These are phyloP conservation scores for Orbilia blumenaviensis DNA, from an alignment of 2,329 filamentous ascomycete species.

Conservation along the genomic window DNA sequence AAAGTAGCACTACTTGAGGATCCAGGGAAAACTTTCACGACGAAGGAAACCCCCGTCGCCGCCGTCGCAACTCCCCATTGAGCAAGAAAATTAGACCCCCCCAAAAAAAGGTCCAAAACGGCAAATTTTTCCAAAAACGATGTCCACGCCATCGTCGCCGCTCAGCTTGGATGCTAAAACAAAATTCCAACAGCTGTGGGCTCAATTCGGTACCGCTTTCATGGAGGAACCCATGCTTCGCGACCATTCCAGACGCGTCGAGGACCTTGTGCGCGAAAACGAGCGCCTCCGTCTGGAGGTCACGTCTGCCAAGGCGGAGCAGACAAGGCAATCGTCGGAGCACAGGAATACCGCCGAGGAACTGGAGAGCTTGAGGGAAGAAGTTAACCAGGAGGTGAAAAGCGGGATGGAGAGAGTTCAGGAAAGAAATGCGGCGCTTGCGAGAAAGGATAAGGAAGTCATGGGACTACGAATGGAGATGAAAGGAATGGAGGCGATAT, in stretches of 20 bases:
- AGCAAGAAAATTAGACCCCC: no score
- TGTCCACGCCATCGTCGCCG: conserved; percentile 42
- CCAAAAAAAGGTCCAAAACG: no score
- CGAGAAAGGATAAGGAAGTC: conserved; percentile 36
- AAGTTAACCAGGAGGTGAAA: conserved; percentile 45
- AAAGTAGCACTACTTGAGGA: neutral
- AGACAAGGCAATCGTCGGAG: conserved; percentile 16
- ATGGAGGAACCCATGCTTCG: conserved; percentile 52
- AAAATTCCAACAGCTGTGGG: conserved; percentile 52
- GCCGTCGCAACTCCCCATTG: no score
- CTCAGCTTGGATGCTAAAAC: conserved; percentile 52
- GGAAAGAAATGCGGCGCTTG: conserved; percentile 34
- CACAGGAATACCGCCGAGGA: conserved; percentile 21
- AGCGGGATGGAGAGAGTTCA: conserved; percentile 49
- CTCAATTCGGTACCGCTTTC: conserved; percentile 48
- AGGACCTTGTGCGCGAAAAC: conserved; percentile 53
- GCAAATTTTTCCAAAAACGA: neutral
- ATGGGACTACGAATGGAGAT: conserved; percentile 8
- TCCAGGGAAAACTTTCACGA: no score
- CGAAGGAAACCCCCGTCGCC: neutral
- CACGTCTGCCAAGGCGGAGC: conserved; percentile 16
- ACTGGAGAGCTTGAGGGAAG: conserved; percentile 27
- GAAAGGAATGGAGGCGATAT: conserved; percentile 3
- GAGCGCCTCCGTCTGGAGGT: conserved; percentile 48
- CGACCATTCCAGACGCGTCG: conserved; percentile 53